Base-by-base conservation (phyloP, 2,329 filamentous ascomycete species). In the Neonectria sp. region DNA sequence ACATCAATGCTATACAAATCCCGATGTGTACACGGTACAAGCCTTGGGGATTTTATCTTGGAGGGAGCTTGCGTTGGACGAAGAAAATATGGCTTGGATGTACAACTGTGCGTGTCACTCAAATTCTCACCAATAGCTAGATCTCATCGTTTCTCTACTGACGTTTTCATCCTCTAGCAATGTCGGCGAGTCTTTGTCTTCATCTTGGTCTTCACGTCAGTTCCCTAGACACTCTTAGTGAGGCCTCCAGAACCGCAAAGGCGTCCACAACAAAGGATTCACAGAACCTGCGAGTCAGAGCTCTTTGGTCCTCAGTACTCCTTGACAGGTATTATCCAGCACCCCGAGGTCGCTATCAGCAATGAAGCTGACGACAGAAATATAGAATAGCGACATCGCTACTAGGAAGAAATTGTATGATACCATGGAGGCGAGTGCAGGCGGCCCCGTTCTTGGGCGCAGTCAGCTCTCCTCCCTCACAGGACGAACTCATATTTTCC, bases 81-180 rank as follows among this genome's bases (percentile, higher is more conserved):
- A 61, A 27, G 58, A 61, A 17, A 61, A 61, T 13, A 61, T 61
- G 58, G 58, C 48, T 24, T 61, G 58, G 58, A 53, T 61, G 58
- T 61, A 61, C 45, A 61, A 61, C 31, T 61, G 58, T 61, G 11
- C 53, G 58, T 61, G 12, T 27, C 15, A 17, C 3, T 6, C n/a
- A 49, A 31, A 31, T 5, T 31, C 29, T 31, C 29, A 8, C 8
- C 21, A n/a, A 55, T 35, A n/a, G 29, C 27, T 1, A 11, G 17
- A 55, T 24, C 4, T 6, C 24, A 21, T 29, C 29, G 12, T 25
- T n/a, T 5, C 4, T 21, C 0, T 31, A 40, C 29, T 40, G 12
- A 51, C 15, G 12, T 40, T 3, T 35, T 12, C 12, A 9, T 24
- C 9, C n/a, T 31, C 15, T n/a, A 61, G 58, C 58, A 9, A 61